These are phyloP conservation scores for Trichocladium antarcticum DNA, from an alignment of 495 filamentous ascomycete species.

Conservation along the genomic window DNA sequence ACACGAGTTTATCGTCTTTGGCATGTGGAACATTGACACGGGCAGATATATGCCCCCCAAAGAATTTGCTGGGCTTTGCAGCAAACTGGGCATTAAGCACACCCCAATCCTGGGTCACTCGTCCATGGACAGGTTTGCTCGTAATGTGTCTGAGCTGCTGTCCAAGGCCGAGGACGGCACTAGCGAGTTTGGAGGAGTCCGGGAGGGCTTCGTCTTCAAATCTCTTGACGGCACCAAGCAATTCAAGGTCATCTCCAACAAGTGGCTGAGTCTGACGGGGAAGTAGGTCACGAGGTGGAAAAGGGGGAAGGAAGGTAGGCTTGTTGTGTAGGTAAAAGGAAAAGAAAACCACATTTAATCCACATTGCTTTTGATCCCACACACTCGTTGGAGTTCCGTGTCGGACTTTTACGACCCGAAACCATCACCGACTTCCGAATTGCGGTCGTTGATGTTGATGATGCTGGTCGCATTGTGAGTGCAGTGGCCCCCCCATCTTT, in stretches of 20 bases:
- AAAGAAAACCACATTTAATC: too few relatives aligned
- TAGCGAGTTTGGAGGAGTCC: slow-evolving; percentile 2
- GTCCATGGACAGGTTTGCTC: neutral
- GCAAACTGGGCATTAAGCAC: slow-evolving; percentile 4
- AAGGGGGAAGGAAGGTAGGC: neutral
- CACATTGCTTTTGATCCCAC: too few relatives aligned
- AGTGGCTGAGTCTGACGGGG: slow-evolving; percentile 11
- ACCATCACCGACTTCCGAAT: too few relatives aligned
- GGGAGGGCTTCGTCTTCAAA: slow-evolving; percentile 18
- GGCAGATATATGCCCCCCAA: slow-evolving; percentile 1
- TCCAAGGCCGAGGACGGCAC: slow-evolving; percentile 10
- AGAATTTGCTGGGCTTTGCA: slow-evolving; percentile 4
- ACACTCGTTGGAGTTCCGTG: too few relatives aligned
- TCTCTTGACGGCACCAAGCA: neutral
- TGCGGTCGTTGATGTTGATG: too few relatives aligned
- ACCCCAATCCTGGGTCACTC: slow-evolving; percentile 9
- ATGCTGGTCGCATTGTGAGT: too few relatives aligned
- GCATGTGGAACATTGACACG: slow-evolving; percentile 16
- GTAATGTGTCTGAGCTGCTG: slow-evolving; percentile 9
- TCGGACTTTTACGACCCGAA: too few relatives aligned
- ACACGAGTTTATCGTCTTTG: slow-evolving; percentile 18
- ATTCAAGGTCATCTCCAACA: slow-evolving; percentile 24
- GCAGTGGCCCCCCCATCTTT: too few relatives aligned
- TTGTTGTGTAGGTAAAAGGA: too few relatives aligned
- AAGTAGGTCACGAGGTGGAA: neutral